A percentile compares a stretch with the other conserved stretches of the same genome.
Conservation (phyloP, 345 rosid genomes). For the Syzygium aqueum region DNA sequence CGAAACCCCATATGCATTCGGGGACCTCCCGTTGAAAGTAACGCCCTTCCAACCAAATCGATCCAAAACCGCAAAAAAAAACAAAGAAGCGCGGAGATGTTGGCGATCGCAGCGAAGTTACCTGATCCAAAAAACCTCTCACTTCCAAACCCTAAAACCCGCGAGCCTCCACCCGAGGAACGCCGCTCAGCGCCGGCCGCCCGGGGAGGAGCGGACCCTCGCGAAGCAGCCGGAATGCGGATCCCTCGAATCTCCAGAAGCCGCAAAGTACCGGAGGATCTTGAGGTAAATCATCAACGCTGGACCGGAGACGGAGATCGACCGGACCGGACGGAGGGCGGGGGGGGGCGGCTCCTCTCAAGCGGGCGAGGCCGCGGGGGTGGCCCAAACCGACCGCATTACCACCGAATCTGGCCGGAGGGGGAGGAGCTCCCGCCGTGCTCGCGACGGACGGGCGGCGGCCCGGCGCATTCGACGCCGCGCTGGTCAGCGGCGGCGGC, state of each 20-base stretch:
- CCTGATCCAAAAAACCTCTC: neutral
- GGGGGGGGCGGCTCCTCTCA: neutral
- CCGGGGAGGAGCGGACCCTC: neutral
- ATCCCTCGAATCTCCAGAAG: neutral
- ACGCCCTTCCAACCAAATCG: neutral
- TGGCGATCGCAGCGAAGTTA: neutral
- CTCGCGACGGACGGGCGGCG: neutral
- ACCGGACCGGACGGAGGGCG: neutral
- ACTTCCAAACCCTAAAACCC: neutral
- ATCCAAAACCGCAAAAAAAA: neutral
- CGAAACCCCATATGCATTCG: neutral
- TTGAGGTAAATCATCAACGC: conserved; percentile 26
- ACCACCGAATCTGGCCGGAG: neutral
- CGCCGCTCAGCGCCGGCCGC: neutral
- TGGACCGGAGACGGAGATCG: neutral
- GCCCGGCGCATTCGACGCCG: neutral
- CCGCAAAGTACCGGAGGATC: conserved; percentile 16
- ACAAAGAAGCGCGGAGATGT: neutral
- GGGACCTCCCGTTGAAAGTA: neutral
- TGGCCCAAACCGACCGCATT: neutral
- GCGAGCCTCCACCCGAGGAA: neutral
- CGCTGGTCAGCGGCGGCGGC: neutral
- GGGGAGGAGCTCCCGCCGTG: neutral
- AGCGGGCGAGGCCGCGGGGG: neutral
- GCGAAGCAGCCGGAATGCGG: neutral